A percentile compares a stretch with the other conserved stretches of the same genome.
These are phyloP conservation scores for Diddensiella caesifluorescens DNA, from an alignment of 805 yeast species.

Conservation along the genomic window DNA sequence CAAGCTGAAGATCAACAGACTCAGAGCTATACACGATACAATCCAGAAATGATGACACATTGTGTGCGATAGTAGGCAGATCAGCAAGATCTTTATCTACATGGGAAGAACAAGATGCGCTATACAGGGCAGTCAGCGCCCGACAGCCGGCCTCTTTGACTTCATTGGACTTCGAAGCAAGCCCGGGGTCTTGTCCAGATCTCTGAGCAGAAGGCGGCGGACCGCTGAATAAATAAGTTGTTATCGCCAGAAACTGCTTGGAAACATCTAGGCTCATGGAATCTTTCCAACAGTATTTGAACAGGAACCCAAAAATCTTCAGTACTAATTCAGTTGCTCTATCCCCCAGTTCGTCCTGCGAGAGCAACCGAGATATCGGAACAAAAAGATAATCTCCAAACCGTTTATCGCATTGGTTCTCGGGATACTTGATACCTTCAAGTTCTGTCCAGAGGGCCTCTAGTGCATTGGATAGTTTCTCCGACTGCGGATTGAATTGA, in stretches of 20 bases:
- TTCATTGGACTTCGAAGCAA: constrained; percentile 19
- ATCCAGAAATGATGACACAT: constrained; percentile 22
- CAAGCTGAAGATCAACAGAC: constrained; percentile 18
- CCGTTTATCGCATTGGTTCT: constrained; percentile 14
- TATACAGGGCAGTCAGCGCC: constrained; percentile 22
- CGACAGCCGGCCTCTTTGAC: constrained; percentile 26
- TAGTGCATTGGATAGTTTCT: constrained; percentile 18
- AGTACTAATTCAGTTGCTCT: constrained; percentile 43
- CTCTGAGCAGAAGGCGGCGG: constrained; percentile 18
- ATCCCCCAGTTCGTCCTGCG: constrained; percentile 39
- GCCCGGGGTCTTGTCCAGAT: constrained; percentile 14
- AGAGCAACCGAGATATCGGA: constrained; percentile 52
- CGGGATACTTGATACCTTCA: constrained; percentile 11
- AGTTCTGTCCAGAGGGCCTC: constrained; percentile 14
- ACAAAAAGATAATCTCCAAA: constrained; percentile 60
- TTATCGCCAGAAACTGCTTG: constrained; percentile 24
- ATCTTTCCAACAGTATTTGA: constrained; percentile 43
- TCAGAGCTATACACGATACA: constrained; percentile 20
- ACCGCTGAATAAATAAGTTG: constrained; percentile 21
- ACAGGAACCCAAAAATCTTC: constrained; percentile 40
- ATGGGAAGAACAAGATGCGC: constrained; percentile 15
- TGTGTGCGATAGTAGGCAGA: constrained; percentile 24
- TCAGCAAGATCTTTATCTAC: constrained; percentile 13
- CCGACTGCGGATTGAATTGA: constrained; percentile 13
- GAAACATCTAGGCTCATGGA: constrained; percentile 21